Conservation (phyloP, 2,329 filamentous ascomycete species). For the Geosmithia putterillii region DNA sequence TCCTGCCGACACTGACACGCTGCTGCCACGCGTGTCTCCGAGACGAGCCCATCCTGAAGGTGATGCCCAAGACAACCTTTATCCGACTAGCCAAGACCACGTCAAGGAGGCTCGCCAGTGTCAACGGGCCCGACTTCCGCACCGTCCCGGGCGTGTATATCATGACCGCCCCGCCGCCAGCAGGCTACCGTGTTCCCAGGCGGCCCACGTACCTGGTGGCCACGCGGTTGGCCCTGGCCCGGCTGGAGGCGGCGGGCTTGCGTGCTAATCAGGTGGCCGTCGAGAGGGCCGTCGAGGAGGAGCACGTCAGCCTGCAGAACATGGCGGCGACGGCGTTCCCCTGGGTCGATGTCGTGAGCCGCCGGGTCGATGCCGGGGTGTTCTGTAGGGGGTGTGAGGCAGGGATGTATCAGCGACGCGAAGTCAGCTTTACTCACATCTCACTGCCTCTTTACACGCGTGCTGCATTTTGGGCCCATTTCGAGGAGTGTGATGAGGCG, state of each 20-base stretch:
- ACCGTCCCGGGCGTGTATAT: not conserved
- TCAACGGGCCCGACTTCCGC: not conserved
- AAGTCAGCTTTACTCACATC: too few relatives aligned
- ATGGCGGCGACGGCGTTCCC: not conserved
- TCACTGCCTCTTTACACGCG: too few relatives aligned
- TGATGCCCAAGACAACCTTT: too few relatives aligned
- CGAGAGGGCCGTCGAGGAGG: not conserved
- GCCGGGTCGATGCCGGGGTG: too few relatives aligned
- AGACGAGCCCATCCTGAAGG: not conserved
- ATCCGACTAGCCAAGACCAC: not conserved
- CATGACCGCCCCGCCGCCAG: not conserved
- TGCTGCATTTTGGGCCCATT: too few relatives aligned
- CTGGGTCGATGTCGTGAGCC: too few relatives aligned
- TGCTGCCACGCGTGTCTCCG: not conserved
- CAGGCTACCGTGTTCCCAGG: too few relatives aligned
- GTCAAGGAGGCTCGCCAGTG: not conserved
- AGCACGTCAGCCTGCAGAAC: not conserved
- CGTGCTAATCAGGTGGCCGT: not conserved
- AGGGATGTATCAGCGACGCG: too few relatives aligned
- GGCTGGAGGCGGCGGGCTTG: not conserved
- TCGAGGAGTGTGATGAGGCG: too few relatives aligned
- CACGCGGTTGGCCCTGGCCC: not conserved
- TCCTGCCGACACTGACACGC: not conserved
- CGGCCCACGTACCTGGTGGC: not conserved
- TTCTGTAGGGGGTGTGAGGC: too few relatives aligned